Percentiles rank a stretch among this genome's conserved stretches.
Evolutionary conservation across 768 basidiomycete species (phyloP).

Genomic region (Lentinula edodes): DNA sequence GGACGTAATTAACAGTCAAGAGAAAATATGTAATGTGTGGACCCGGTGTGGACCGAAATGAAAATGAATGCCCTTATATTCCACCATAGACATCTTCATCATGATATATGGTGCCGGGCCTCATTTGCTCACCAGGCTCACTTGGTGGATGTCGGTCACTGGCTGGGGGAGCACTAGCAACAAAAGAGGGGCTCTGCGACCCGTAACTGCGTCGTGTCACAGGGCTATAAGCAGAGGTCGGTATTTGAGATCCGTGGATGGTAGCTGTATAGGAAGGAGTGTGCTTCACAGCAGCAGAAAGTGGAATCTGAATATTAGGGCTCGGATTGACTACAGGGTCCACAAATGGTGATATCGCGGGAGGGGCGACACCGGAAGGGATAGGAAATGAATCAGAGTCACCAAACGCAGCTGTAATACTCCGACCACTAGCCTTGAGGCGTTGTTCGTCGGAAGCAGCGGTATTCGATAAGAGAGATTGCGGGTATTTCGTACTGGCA

Average conservation of each 20-base stretch:
- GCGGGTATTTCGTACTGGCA: background rate
- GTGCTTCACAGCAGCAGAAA: background rate
- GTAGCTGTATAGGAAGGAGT: background rate
- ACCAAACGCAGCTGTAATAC: slow-evolving; percentile 22
- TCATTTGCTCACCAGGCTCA: background rate
- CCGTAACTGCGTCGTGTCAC: background rate
- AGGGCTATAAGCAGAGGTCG: background rate
- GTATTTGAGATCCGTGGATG: background rate
- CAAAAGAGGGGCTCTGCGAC: background rate
- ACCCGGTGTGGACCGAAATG: slow-evolving; percentile 1
- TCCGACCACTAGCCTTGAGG: background rate
- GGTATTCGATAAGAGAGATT: background rate
- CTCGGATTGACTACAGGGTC: slow-evolving; percentile 16
- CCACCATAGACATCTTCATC: slow-evolving; percentile 50
- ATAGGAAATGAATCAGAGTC: slow-evolving; percentile 8
- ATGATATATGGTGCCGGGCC: slow-evolving; percentile 41
- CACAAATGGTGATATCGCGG: slow-evolving; percentile 22
- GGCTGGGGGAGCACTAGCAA: background rate
- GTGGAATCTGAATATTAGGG: background rate
- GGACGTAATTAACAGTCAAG: background rate
- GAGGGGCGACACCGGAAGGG: background rate
- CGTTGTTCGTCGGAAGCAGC: background rate
- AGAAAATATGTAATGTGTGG: background rate
- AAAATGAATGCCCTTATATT: slow-evolving; percentile 27
- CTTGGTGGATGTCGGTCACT: background rate